Evolutionary conservation across 306 rosid genomes (phyloP), one percentile per base, ranked within the genome.

Genomic region (Herpetospermum pedunculosum): DNA sequence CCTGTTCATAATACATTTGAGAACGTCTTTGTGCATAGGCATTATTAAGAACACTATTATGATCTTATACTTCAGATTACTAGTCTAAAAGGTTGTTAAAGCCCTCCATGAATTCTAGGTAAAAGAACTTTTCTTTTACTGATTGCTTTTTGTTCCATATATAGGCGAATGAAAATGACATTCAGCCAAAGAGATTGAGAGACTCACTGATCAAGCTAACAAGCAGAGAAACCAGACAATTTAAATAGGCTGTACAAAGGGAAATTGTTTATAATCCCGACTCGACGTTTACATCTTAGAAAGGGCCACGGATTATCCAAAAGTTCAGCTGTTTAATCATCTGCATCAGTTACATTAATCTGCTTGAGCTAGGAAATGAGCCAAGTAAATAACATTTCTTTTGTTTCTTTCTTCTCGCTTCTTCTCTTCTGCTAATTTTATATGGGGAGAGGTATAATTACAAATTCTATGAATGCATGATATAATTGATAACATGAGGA

Each of bases 101-200:
- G 25, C 28, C 48, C 80, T 75, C 37, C 60, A 21, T 2, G 34
- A 72, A 10, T 30, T 34, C 46, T n/a, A 4, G 12, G n/a, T 8
- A 18, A 47, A 25, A 71, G 15, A 30, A 29, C 11, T 1, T 38
- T 1, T 2, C n/a, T 15, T 8, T 59, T 25, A 38, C 69, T 54
- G 55, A 37, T 26, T 43, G 11, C 16, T 37, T 57, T 41, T 11
- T 73, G 57, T 76, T 69, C 76, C 70, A 79, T 64, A 57, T 14
- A 49, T 81, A 86, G 96, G 88, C 90, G 49, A 82, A 81, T 23
- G 74, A 57, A 37, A 60, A 77, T 28, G 88, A 83, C 73, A 83
- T 86, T 72, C 84, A 81, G 55, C 80, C 85, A 12, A 64, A 52
- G 46, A 86, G 82, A 59, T 73, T 92, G 65, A 84, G 72, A 65